A percentile compares a stretch with the other conserved stretches of the same genome.
phyloP scores from a whole-genome alignment of 1,284 basidiomycete genomes.

The Sparassis latifolia region DNA sequence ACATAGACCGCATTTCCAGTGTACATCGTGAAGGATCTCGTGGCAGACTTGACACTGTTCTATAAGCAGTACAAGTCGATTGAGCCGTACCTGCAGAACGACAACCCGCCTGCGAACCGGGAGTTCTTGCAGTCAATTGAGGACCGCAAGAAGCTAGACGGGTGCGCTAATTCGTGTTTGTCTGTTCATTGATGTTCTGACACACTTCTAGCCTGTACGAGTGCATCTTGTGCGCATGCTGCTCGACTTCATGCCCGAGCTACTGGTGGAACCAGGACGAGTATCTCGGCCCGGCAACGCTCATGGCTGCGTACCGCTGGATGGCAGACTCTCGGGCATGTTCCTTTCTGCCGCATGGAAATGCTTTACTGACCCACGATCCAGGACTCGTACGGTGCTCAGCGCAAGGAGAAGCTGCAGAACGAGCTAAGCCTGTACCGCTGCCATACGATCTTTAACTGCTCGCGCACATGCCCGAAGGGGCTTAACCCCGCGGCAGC shows the following conservation, averaged over 20 bases:
- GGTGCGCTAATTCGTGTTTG: constrained; percentile 26
- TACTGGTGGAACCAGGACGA: constrained; percentile 99
- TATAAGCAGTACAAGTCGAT: constrained; percentile 99
- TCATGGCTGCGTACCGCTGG: constrained; percentile 97
- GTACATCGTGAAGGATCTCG: constrained; percentile 99
- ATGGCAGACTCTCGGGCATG: constrained; percentile 91
- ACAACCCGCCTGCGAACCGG: constrained; percentile 76
- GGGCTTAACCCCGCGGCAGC: constrained; percentile 88
- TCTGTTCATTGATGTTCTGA: not conserved
- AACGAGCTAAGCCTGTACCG: constrained; percentile 93
- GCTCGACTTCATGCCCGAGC: constrained; percentile 91
- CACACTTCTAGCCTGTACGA: constrained; percentile 65
- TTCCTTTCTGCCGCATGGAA: constrained; percentile 11
- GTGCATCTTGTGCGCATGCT: constrained; percentile 92
- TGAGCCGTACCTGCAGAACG: constrained; percentile 91
- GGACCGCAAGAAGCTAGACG: constrained; percentile 94
- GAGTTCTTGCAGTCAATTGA: constrained; percentile 89
- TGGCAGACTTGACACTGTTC: constrained; percentile 85
- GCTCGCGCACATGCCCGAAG: constrained; percentile 91
- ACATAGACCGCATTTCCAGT: constrained; percentile 40
- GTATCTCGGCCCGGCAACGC: constrained; percentile 93
- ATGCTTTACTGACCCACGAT: not conserved
- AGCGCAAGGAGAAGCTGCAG: constrained; percentile 89
- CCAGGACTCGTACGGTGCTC: constrained; percentile 73
- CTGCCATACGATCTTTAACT: constrained; percentile 97